Conservation (phyloP, 2,329 filamentous ascomycete species). For the Ascocoryne sarcoides region DNA sequence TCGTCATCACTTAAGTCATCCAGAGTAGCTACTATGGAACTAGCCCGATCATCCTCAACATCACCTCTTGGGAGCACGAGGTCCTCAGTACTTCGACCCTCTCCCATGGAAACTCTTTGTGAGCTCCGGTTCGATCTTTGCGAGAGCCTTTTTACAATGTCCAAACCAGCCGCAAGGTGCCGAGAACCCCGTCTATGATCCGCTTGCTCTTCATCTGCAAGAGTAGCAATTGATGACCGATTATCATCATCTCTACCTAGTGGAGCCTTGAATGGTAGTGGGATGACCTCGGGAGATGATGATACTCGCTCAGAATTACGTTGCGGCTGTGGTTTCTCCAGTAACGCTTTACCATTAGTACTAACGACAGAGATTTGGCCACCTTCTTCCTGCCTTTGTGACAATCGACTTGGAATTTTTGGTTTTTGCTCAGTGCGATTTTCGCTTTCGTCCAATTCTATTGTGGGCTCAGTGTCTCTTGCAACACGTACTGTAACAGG, state of each 20-base stretch:
- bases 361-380: slow-evolving; percentile 27
- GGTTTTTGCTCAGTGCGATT: slow-evolving; percentile 33
- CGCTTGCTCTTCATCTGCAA: slow-evolving; percentile 54
- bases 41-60: slow-evolving; percentile 32
- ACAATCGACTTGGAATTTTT: background rate
- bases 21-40: slow-evolving; percentile 49
- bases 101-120: slow-evolving; percentile 19
- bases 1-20: slow-evolving; percentile 40
- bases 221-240: slow-evolving; percentile 60
- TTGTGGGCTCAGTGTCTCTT: slow-evolving; percentile 13
- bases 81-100: slow-evolving; percentile 33
- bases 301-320: slow-evolving; percentile 22
- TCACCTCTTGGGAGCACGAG: slow-evolving; percentile 32
- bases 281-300: slow-evolving; percentile 45
- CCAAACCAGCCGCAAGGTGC: slow-evolving; percentile 41
- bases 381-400: slow-evolving; percentile 23
- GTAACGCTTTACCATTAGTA: slow-evolving; percentile 27
- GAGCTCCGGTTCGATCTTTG: slow-evolving; percentile 18
- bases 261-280: slow-evolving; percentile 57
- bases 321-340: slow-evolving; percentile 22
- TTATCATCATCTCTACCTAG: slow-evolving; percentile 38
- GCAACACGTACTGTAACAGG: slow-evolving; percentile 19
- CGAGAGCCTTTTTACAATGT: slow-evolving; percentile 20
- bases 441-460: slow-evolving; percentile 23
- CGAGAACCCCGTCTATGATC: slow-evolving; percentile 43